A percentile compares a stretch with the other conserved stretches of the same genome.
Evolutionary conservation across 305 asterid genomes (phyloP).

Genomic region (Rubia peregrina): DNA sequence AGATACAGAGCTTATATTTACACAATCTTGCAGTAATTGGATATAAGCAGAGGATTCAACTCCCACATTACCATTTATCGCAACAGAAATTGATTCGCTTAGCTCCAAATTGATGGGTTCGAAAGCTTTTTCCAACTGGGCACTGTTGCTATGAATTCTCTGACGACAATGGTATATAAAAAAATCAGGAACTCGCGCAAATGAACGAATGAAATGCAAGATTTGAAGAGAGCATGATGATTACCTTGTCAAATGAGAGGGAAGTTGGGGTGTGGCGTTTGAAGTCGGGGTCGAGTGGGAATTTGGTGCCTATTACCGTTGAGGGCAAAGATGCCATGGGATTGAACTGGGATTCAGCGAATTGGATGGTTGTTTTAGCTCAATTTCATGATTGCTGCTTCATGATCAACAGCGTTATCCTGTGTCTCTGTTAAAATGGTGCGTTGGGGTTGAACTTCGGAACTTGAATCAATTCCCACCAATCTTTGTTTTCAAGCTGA

Average conservation of each 20-base stretch:
- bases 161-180: constrained; percentile 18
- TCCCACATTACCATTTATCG: constrained; percentile 32
- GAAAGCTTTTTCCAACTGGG: constrained; percentile 36
- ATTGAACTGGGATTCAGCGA: neutral
- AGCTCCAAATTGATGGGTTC: constrained; percentile 38
- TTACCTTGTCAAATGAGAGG: constrained; percentile 37
- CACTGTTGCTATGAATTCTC: constrained; percentile 29
- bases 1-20: constrained; percentile 36
- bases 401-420: constrained; percentile 29
- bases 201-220: neutral
- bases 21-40: constrained; percentile 64
- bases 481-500: constrained; percentile 12
- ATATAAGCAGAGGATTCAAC: constrained; percentile 50
- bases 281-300: constrained; percentile 58
- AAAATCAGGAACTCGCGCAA: neutral
- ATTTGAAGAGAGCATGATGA: neutral
- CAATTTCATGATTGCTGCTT: constrained; percentile 3
- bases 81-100: constrained; percentile 37
- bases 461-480: constrained; percentile 24
- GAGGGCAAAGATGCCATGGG: constrained; percentile 81
- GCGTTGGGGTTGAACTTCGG: constrained; percentile 35
- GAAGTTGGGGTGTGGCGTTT: constrained; percentile 42
- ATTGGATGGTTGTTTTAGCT: constrained; percentile 13
- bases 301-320: constrained; percentile 41
- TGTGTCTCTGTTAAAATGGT: neutral